These are phyloP conservation scores for Colletotrichum gloeosporioides DNA, from an alignment of 2,329 filamentous ascomycete genomes.

Conservation along the genomic window DNA sequence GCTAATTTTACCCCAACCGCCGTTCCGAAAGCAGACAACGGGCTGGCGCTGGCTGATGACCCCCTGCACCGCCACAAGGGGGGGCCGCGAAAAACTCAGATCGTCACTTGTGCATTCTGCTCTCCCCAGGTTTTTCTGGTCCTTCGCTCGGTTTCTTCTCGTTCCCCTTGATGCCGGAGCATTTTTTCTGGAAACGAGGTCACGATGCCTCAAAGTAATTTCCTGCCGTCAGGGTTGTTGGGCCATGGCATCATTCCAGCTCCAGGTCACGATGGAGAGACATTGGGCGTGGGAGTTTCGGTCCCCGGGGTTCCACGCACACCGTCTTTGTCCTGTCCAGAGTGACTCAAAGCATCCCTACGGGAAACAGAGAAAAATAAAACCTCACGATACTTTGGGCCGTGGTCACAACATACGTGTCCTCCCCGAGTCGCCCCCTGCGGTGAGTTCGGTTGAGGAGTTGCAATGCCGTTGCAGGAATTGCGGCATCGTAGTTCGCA, in stretches of 20 bases:
- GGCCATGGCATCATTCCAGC: conserved; percentile 13
- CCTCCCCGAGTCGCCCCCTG: background rate
- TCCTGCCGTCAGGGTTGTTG: background rate
- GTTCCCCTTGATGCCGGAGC: background rate
- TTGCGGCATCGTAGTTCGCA: conserved; percentile 1
- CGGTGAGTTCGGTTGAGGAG: background rate
- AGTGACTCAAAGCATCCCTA: background rate
- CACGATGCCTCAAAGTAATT: conserved; percentile 10
- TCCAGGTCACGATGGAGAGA: conserved; percentile 10
- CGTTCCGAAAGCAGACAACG: background rate
- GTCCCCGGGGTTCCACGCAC: background rate
- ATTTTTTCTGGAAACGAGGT: background rate
- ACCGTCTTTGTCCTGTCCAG: background rate
- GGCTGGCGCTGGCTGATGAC: background rate
- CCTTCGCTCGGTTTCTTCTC: background rate
- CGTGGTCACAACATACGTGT: background rate
- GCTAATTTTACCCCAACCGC: background rate
- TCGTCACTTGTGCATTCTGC: conserved; percentile 7
- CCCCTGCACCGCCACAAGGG: conserved; percentile 10
- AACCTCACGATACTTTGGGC: background rate
- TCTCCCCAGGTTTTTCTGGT: background rate
- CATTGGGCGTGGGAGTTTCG: background rate
- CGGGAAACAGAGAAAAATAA: background rate
- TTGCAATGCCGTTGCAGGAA: conserved; percentile 1
- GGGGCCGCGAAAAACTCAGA: conserved; percentile 6